Evolutionary conservation across 176 grass and related monocot genomes (phyloP), one percentile per base, ranked within the genome.

Genomic region (Phoenix roebelenii): DNA sequence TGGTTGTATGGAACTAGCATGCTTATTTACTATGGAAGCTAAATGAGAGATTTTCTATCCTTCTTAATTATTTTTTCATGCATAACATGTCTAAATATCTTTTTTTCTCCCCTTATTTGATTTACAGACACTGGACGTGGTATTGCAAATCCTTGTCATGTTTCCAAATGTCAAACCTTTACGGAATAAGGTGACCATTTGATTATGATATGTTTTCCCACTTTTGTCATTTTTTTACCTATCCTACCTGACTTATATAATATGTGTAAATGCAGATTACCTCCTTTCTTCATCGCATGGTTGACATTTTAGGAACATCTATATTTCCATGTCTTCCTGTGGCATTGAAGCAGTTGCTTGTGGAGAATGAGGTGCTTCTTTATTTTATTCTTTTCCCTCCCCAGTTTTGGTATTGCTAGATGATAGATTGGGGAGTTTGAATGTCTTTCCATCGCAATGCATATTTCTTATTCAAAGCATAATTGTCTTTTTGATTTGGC

Each of bases 251-350:
- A 80, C 49, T 70, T 49, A 5, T 1, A 14, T 35, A 71, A 77
- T 60, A 44, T 14, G 10, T 44, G 35, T 44, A 44, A 44, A 72
- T 82, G 61, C 81, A 98, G 93, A 74, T 92, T 12, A 85, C 78
- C 66, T 92, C 93, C 6, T 98, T 92, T 80, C 58, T 98, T 50
- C 93, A 98, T 77, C 76, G 93, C 54, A 98, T 98, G 93, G 76
- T 98, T 58, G 87, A 98, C 68, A 98, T 85, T 70, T 83, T 98
- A 75, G 93, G 87, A 68, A 55, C 60, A 49, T 85, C 93, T 55
- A 81, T 92, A 55, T 77, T 98, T 75, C 78, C 87, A 68, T 78
- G 69, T 74, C 80, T 98, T 66, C 76, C 81, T 35, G 48, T 83
- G 0, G 73, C 81, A 28, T 68, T 98, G 64, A 88, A 81, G 73